phyloP scores from a whole-genome alignment of 495 filamentous ascomycete genomes.

The Hypomontagnella monticulosa region DNA sequence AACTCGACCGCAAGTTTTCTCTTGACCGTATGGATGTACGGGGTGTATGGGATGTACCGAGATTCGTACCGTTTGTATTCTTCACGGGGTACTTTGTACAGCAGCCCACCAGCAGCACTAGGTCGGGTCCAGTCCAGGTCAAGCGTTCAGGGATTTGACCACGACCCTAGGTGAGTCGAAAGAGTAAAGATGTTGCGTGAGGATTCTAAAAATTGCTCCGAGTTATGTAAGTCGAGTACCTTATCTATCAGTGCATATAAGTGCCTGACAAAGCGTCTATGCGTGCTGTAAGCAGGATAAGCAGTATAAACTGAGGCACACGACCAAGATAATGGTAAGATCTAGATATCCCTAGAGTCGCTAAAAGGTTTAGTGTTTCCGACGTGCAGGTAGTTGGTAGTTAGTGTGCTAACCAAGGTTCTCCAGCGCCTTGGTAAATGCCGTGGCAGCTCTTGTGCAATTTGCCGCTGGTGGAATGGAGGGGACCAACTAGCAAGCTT shows the following conservation, averaged over 20 bases:
- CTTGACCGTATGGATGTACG: neutral
- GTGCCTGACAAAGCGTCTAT: too few relatives aligned
- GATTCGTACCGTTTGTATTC: constrained; percentile 10
- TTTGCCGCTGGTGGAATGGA: neutral
- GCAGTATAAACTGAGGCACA: neutral
- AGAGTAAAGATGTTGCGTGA: constrained; percentile 1
- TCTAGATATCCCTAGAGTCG: constrained; percentile 12
- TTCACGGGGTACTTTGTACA: neutral
- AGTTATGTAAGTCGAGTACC: neutral
- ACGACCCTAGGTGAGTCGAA: neutral
- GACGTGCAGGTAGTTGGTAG: constrained; percentile 21
- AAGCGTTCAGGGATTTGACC: too few relatives aligned
- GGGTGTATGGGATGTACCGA: constrained; percentile 11
- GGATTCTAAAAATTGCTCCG: neutral
- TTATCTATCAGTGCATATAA: too few relatives aligned
- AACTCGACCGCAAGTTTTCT: constrained; percentile 11
- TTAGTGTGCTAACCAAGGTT: constrained; percentile 7
- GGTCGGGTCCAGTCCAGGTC: too few relatives aligned
- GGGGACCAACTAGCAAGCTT: neutral
- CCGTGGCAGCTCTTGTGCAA: constrained; percentile 6
- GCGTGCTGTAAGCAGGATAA: neutral
- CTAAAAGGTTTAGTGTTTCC: constrained; percentile 30
- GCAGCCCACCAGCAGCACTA: neutral
- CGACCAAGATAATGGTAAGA: neutral
- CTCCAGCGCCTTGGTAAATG: constrained; percentile 6